phyloP scores from a whole-genome alignment of 78 protist species.

The Protostelium mycophagum region DNA sequence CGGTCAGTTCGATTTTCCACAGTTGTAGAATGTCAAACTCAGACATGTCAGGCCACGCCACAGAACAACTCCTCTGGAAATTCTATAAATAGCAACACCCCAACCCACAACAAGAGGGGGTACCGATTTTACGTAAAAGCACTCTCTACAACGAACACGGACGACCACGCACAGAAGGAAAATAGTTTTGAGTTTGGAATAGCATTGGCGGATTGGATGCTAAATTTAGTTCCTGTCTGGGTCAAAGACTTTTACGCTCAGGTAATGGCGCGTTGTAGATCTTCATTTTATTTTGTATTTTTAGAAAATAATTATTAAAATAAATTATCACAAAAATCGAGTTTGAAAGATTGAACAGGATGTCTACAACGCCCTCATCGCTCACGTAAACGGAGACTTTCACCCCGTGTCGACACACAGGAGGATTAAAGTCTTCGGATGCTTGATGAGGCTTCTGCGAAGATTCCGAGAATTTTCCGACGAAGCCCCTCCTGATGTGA shows the following conservation, averaged over 20 bases:
- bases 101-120: background rate
- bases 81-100: no score
- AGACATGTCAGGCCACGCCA: no score
- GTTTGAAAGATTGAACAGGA: background rate
- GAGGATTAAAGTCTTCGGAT: background rate
- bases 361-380: background rate
- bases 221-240: background rate
- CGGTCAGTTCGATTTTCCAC: no score
- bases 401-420: background rate
- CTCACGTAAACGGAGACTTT: background rate
- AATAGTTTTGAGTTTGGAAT: background rate
- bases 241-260: slow-evolving; percentile 1
- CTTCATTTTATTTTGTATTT: no score
- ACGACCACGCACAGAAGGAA: background rate
- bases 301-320: no score
- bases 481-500: background rate
- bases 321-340: no score
- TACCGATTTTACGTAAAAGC: background rate
- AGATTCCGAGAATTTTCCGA: background rate
- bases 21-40: no score
- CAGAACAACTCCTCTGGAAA: no score
- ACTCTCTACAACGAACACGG: background rate
- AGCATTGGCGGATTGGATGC: slow-evolving; percentile 1
- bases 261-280: no score
- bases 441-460: background rate